phyloP scores from a whole-genome alignment of 148 eudicot species.

The Camellia granthamiana region DNA sequence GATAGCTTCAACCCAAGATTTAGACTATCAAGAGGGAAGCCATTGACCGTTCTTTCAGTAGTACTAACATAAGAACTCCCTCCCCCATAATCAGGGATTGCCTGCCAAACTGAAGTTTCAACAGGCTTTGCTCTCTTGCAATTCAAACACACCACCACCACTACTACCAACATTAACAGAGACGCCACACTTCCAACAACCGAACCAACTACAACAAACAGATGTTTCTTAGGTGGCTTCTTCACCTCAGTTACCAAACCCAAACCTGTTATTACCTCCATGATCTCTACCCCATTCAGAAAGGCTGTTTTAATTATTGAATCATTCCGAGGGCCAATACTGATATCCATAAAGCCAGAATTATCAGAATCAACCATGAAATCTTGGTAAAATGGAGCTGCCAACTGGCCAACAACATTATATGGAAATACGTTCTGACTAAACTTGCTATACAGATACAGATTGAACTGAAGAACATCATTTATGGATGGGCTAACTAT shows the following conservation, averaged over 20 bases:
- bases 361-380: conserved; percentile 32
- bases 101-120: conserved; percentile 28
- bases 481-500: neutral
- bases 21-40: conserved; percentile 22
- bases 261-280: conserved; percentile 24
- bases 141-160: conserved; percentile 14
- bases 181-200: conserved; percentile 28
- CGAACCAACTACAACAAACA: conserved; percentile 22
- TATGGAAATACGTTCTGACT: neutral
- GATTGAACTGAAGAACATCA: conserved; percentile 5
- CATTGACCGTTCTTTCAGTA: conserved; percentile 16
- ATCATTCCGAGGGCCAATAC: conserved; percentile 23
- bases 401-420: neutral
- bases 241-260: neutral
- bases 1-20: conserved; percentile 42
- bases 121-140: conserved; percentile 17
- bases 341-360: conserved; percentile 28
- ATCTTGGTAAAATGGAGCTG: conserved; percentile 35
- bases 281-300: conserved; percentile 53
- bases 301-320: conserved; percentile 5
- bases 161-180: conserved; percentile 11
- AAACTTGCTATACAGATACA: conserved; percentile 25
- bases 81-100: conserved; percentile 5
- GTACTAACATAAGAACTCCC: conserved; percentile 24
- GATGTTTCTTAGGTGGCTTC: neutral